Conservation (phyloP, 2,329 filamentous ascomycete species). For the Microdochium bolleyi region DNA sequence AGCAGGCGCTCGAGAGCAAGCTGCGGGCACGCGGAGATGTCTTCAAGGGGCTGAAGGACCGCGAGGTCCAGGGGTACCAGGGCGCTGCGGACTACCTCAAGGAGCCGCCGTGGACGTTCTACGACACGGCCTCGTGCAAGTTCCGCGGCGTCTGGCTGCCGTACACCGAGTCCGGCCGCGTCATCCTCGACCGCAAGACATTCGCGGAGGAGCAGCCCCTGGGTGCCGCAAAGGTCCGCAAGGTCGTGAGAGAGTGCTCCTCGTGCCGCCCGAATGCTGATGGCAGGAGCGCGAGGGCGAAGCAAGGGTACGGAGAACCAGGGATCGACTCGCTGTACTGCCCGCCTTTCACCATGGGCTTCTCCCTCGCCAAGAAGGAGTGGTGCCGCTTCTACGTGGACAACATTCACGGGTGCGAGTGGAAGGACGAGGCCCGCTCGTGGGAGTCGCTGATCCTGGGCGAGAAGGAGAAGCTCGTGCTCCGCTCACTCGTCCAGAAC, state of each 20-base stretch:
- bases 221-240: constrained; percentile 1
- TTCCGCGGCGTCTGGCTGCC: constrained; percentile 13
- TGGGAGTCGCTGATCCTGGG: constrained; percentile 17
- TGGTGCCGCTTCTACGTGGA: constrained; percentile 18
- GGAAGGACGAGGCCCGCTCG: constrained; percentile 9
- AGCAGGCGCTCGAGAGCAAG: neutral
- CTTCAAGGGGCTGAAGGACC: neutral
- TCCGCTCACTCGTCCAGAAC: constrained; percentile 16
- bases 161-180: constrained; percentile 16
- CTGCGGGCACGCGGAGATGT: neutral
- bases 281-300: too few relatives aligned
- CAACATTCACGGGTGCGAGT: constrained; percentile 12
- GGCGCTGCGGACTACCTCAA: constrained; percentile 9
- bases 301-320: constrained; percentile 1
- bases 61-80: constrained; percentile 2
- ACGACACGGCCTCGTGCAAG: neutral
- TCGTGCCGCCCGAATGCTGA: too few relatives aligned
- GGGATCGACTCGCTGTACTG: constrained; percentile 12
- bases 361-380: constrained; percentile 14
- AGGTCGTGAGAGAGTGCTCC: too few relatives aligned
- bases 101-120: constrained; percentile 8
- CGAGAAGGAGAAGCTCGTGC: constrained; percentile 15
- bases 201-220: constrained; percentile 16
- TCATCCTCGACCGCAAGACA: constrained; percentile 19
- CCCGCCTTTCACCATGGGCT: constrained; percentile 17